Evolutionary conservation across 2,329 filamentous ascomycete species (phyloP), one percentile per base, ranked within the genome.

Genomic region (Calonectria montana): DNA sequence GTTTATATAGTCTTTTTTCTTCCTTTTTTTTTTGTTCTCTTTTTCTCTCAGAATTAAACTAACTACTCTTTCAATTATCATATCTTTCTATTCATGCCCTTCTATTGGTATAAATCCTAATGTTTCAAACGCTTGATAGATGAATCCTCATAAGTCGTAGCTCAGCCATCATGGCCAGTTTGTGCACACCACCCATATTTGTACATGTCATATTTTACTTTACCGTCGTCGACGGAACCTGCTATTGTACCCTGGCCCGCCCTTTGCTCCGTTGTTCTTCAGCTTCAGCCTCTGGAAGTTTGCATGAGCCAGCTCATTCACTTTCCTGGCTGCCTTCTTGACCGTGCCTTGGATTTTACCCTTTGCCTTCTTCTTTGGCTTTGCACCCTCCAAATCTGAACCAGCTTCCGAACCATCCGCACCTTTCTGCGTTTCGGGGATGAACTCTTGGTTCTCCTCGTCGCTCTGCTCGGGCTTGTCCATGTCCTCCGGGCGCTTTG

Each of bases 271-370:
- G 3, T 86, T 83, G 76, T 92, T 92, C 76, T 85, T 86, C 78
- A 93, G 83, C 84, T 93, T 93, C 71, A 93, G 81, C 67, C 90
- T 84, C 80, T 91, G 91, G 82, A 93, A 93, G 83, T 93, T 93
- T 73, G 90, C 87, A 77, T 92, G 89, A 16, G 91, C 91, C 75
- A 91, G 81, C 73, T 90, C 90, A 77, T 90, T 91, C 62, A 93
- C 89, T 83, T 92, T 93, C 77, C 87, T 87, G 27, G 84, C 85
- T 7, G 84, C 84, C 80, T 88, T 89, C 80, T 87, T 88, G 53
- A 91, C 84, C 41, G 82, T 81, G 18, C 86, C 86, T 43, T 84
- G 85, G 73, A 84, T 83, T 63, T 80, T 81, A 23, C 39, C 21
- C 67, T 73, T 63, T n/a, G 66, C 45, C 65, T 81, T 72, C 27